Percentiles rank a stretch among this genome's conserved stretches.
These are phyloP conservation scores for Mycena metata DNA, from an alignment of 768 basidiomycete species.

Conservation along the genomic window DNA sequence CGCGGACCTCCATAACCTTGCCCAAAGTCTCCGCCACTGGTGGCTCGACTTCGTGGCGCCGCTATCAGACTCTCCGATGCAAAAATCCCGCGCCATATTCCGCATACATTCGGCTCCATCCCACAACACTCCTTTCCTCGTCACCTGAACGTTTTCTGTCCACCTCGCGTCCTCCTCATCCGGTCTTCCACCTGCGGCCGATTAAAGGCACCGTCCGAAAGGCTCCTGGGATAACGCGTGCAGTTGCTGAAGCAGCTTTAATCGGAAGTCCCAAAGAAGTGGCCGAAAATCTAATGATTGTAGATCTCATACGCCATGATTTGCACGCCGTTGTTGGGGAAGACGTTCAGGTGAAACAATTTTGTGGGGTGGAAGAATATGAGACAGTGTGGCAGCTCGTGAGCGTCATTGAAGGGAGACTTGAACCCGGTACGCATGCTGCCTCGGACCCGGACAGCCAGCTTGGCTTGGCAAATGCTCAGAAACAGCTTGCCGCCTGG, in stretches of 20 bases:
- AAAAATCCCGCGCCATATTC: slow-evolving; percentile 93
- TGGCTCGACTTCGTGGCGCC: slow-evolving; percentile 73
- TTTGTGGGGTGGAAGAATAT: slow-evolving; percentile 92
- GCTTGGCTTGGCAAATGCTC: slow-evolving; percentile 85
- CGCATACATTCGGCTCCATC: slow-evolving; percentile 82
- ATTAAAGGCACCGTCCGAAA: slow-evolving; percentile 95
- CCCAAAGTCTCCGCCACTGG: slow-evolving; percentile 48
- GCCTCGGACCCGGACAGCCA: slow-evolving; percentile 58
- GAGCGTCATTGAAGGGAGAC: slow-evolving; percentile 87
- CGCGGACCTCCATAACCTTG: slow-evolving; percentile 70
- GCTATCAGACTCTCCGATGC: slow-evolving; percentile 78
- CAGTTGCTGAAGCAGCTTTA: slow-evolving; percentile 73
- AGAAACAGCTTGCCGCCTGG: slow-evolving; percentile 89
- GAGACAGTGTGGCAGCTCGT: slow-evolving; percentile 96
- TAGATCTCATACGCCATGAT: slow-evolving; percentile 95
- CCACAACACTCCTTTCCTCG: slow-evolving; percentile 84
- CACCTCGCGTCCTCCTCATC: slow-evolving; percentile 73
- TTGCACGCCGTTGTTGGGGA: slow-evolving; percentile 87
- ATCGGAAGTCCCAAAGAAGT: slow-evolving; percentile 87
- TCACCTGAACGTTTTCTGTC: slow-evolving; percentile 95
- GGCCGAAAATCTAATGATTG: slow-evolving; percentile 98
- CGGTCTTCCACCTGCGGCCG: slow-evolving; percentile 86
- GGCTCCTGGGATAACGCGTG: slow-evolving; percentile 71
- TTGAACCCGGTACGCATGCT: slow-evolving; percentile 49
- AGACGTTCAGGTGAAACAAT: slow-evolving; percentile 84